These are phyloP conservation scores for Neofusicoccum sp. DNA, from an alignment of 2,329 filamentous ascomycete species.

Conservation along the genomic window DNA sequence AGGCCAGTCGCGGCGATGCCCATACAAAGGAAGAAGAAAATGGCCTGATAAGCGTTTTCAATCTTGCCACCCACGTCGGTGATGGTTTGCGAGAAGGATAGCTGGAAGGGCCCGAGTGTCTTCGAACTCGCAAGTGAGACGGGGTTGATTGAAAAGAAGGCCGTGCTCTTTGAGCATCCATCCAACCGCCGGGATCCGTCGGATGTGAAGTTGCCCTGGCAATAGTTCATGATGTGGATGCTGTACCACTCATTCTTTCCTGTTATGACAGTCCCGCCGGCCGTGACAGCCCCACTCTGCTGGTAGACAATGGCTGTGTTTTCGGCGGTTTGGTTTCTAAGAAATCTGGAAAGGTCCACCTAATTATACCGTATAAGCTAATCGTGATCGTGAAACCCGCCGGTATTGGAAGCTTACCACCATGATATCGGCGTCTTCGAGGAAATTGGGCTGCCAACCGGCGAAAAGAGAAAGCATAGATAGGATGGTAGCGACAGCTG, in stretches of 20 bases:
- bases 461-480: conserved; percentile 61
- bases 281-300: conserved; percentile 25
- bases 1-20: conserved; percentile 41
- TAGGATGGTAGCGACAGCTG: conserved; percentile 57
- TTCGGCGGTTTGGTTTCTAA: conserved; percentile 26
- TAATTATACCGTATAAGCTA: conserved; percentile 22
- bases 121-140: conserved; percentile 47
- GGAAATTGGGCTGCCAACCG: conserved; percentile 54
- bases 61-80: neutral
- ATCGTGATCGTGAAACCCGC: neutral
- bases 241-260: conserved; percentile 58
- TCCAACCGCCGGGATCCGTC: conserved; percentile 44
- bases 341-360: conserved; percentile 54
- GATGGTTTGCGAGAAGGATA: conserved; percentile 34
- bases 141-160: conserved; percentile 55
- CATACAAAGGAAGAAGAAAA: conserved; percentile 55
- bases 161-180: conserved; percentile 49
- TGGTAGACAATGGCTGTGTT: conserved; percentile 26
- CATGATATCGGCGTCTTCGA: conserved; percentile 57
- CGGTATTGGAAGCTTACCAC: conserved; percentile 42
- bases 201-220: conserved; percentile 43
- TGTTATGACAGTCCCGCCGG: conserved; percentile 43
- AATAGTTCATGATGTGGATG: conserved; percentile 55
- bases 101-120: conserved; percentile 35
- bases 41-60: conserved; percentile 29